Base-by-base conservation (phyloP, 2,329 filamentous ascomycete genomes). In the Clonostachys rhizophaga region DNA sequence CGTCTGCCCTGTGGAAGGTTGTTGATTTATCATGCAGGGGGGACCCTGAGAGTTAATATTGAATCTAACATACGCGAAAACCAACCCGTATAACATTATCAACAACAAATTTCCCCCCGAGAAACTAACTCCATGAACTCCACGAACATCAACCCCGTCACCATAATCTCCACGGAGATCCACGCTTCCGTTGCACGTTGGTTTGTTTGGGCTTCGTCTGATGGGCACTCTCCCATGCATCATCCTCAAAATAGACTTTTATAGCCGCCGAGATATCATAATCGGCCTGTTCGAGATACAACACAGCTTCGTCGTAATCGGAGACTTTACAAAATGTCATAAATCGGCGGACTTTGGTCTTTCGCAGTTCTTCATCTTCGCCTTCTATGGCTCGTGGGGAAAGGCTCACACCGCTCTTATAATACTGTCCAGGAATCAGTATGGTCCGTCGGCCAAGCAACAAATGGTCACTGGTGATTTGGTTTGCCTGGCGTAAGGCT, bases 251-350 rank as follows among this genome's bases (percentile, higher is more conserved):
- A 61, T 81, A 91, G 4, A 77, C 72, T 36, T 78, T 72, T 7
- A 87, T 75, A 0, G 88, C 87, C 30, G 66, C 63, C 5, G 82
- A 78, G 14, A 91, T 68, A 55, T 90, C 75, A 62, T 87, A 89
- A 8, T 75, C 73, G 18, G 75, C 70, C 62, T 89, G 84, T 57
- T 89, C 79, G 40, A 94, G 74, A 62, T 94, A 94, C 17, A 91
- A 62, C 30, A 87, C 62, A 2, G 89, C 89, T 44, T 90, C 72
- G 59, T 90, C 85, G 67, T 84, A 91, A 71, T 91, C 86, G 20
- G 79, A 71, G 30, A 89, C 85, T 61, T 92, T 92, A 67, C 84
- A 89, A 2, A 76, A 75, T 3, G 89, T 82, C 88, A 91, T 91
- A 73, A 86, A 92, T 51, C 86, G 79, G 40, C 89, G 75, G 34